Evolutionary conservation across 352 stramenopile species (phyloP).

Genomic region (Hyaloperonospora brassicae): DNA sequence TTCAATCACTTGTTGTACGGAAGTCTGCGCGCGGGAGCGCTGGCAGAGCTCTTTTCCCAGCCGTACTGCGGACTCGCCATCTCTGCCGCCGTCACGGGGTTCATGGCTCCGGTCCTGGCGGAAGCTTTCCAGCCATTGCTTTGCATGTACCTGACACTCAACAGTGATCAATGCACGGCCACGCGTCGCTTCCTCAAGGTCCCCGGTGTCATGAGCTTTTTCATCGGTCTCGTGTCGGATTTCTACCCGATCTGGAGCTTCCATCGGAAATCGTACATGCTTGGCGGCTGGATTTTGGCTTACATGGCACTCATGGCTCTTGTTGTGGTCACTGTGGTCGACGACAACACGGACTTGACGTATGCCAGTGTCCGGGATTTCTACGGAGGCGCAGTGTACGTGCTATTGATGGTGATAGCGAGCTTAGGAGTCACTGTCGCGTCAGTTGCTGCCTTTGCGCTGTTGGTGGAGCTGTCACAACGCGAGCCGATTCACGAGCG

Average conservation of each 20-base stretch:
- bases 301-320: constrained; percentile 66
- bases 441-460: constrained; percentile 49
- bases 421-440: constrained; percentile 56
- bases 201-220: constrained; percentile 53
- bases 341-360: constrained; percentile 33
- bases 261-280: constrained; percentile 73
- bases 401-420: constrained; percentile 61
- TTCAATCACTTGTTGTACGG: constrained; percentile 75
- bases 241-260: constrained; percentile 72
- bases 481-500: constrained; percentile 68
- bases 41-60: constrained; percentile 50
- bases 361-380: constrained; percentile 42
- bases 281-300: constrained; percentile 59
- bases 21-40: constrained; percentile 44
- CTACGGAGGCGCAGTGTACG: constrained; percentile 53
- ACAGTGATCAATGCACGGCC: constrained; percentile 35
- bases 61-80: constrained; percentile 57
- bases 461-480: constrained; percentile 71
- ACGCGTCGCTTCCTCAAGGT: constrained; percentile 50
- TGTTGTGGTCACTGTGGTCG: constrained; percentile 49
- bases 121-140: constrained; percentile 59
- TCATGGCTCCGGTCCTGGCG: constrained; percentile 58
- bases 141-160: constrained; percentile 47
- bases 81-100: constrained; percentile 45
- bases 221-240: constrained; percentile 71